Evolutionary conservation across 768 basidiomycete genomes (phyloP).

Genomic region (Amanita pallidorosea): DNA sequence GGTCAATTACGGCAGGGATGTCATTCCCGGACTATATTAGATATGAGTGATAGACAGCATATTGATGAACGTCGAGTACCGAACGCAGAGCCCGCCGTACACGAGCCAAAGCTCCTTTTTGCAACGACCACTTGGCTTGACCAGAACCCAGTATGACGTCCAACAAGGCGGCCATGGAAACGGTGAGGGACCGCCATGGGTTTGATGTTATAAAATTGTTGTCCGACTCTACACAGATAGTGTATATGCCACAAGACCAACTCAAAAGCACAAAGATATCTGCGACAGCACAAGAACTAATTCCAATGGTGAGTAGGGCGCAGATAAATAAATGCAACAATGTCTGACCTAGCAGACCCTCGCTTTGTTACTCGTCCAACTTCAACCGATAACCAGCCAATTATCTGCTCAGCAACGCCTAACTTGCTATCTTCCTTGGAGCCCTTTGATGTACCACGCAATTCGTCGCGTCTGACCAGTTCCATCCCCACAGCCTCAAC

Average conservation of each 20-base stretch:
- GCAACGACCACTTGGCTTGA: conserved; percentile 46
- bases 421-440: conserved; percentile 32
- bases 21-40: conserved; percentile 26
- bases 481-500: conserved; percentile 59
- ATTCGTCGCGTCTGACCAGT: conserved; percentile 53
- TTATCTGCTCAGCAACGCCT: conserved; percentile 57
- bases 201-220: conserved; percentile 34
- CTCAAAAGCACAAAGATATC: conserved; percentile 60
- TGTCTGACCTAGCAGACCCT: conserved; percentile 42
- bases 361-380: conserved; percentile 45
- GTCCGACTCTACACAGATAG: conserved; percentile 33
- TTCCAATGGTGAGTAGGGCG: neutral
- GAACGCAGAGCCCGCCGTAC: conserved; percentile 60
- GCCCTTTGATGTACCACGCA: conserved; percentile 29
- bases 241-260: conserved; percentile 61
- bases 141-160: conserved; percentile 47
- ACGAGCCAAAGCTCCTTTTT: conserved; percentile 48
- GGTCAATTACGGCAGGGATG: conserved; percentile 39
- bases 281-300: conserved; percentile 43
- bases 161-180: conserved; percentile 48
- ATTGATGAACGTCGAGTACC: conserved; percentile 23
- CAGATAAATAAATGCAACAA: neutral
- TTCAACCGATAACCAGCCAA: conserved; percentile 71
- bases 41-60: neutral
- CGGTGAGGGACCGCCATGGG: conserved; percentile 41